Percentiles rank a stretch among this genome's conserved stretches.
Conservation (phyloP, 1,284 basidiomycete genomes). For the Cryptococcus sp. region DNA sequence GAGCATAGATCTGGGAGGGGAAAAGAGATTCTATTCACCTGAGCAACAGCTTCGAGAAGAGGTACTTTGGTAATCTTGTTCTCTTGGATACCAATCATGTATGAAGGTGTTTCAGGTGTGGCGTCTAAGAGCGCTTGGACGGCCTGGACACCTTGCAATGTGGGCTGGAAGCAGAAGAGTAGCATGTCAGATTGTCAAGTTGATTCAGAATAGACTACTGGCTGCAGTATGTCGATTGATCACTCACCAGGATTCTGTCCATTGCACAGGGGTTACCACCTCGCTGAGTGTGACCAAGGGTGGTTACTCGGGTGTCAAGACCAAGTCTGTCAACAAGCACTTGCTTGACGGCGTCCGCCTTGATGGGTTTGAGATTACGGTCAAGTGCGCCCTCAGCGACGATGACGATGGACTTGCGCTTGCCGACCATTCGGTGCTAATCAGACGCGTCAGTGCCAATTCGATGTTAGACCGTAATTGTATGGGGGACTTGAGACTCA, state of each 20-base stretch:
- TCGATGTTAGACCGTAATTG: neutral
- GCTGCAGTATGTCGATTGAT: too few relatives aligned
- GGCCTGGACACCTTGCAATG: constrained; percentile 91
- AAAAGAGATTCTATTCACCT: constrained; percentile 57
- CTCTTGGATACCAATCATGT: constrained; percentile 95
- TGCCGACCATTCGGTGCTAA: constrained; percentile 86
- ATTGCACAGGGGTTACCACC: constrained; percentile 90
- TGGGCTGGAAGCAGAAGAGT: constrained; percentile 63
- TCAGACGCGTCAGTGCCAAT: neutral
- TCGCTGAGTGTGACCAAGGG: constrained; percentile 94
- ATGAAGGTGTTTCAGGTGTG: constrained; percentile 86
- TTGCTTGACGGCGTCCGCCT: constrained; percentile 84
- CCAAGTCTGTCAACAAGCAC: constrained; percentile 83
- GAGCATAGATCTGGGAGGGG: neutral
- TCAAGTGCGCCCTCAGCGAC: constrained; percentile 96
- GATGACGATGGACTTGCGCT: constrained; percentile 97
- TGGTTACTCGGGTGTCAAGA: constrained; percentile 96
- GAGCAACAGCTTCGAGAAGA: constrained; percentile 86
- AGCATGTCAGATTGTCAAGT: too few relatives aligned
- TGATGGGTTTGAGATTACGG: constrained; percentile 82
- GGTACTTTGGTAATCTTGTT: constrained; percentile 93
- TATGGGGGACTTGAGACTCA: constrained; percentile 49
- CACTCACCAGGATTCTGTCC: constrained; percentile 82
- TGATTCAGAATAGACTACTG: neutral
- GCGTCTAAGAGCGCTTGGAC: constrained; percentile 88